Evolutionary conservation across 768 basidiomycete species (phyloP).

Genomic region (Psilocybe cyanescens): DNA sequence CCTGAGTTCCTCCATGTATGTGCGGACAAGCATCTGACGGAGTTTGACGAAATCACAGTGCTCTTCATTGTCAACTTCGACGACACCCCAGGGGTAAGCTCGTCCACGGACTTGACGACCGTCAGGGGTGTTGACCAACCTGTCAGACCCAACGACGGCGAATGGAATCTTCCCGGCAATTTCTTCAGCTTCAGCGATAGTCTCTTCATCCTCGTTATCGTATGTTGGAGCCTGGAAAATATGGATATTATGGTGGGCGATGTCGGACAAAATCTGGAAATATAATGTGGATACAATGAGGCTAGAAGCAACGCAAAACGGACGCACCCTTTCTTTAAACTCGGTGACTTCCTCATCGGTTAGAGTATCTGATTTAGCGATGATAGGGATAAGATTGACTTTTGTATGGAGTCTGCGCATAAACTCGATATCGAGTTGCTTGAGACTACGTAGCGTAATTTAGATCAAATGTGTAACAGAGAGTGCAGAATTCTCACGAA

Average conservation of each 20-base stretch:
- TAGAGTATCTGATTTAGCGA: slow-evolving; percentile 97
- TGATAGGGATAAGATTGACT: slow-evolving; percentile 98
- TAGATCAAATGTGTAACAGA: slow-evolving; percentile 10
- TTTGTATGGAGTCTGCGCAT: slow-evolving; percentile 97
- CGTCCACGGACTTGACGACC: slow-evolving; percentile 95
- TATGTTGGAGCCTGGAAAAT: slow-evolving; percentile 99
- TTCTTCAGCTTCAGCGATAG: slow-evolving; percentile 95
- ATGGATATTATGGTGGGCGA: slow-evolving; percentile 92
- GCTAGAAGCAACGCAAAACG: background rate
- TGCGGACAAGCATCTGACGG: slow-evolving; percentile 98
- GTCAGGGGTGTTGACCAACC: slow-evolving; percentile 78
- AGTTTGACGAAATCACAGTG: slow-evolving; percentile 99
- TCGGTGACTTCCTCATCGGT: slow-evolving; percentile 93
- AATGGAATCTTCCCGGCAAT: slow-evolving; percentile 99
- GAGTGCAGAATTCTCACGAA: slow-evolving; percentile 61
- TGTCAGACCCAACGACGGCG: slow-evolving; percentile 95
- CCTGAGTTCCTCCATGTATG: slow-evolving; percentile 98
- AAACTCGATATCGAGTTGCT: slow-evolving; percentile 98
- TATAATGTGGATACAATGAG: slow-evolving; percentile 8
- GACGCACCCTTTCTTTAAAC: slow-evolving; percentile 88
- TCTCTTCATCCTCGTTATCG: slow-evolving; percentile 99
- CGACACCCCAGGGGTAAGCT: slow-evolving; percentile 97
- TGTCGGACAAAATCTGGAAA: slow-evolving; percentile 85
- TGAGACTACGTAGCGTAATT: slow-evolving; percentile 59
- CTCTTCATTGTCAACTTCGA: slow-evolving; percentile 99